These are phyloP conservation scores for Candida arabinofermentans DNA, from an alignment of 805 yeast species.

Conservation along the genomic window DNA sequence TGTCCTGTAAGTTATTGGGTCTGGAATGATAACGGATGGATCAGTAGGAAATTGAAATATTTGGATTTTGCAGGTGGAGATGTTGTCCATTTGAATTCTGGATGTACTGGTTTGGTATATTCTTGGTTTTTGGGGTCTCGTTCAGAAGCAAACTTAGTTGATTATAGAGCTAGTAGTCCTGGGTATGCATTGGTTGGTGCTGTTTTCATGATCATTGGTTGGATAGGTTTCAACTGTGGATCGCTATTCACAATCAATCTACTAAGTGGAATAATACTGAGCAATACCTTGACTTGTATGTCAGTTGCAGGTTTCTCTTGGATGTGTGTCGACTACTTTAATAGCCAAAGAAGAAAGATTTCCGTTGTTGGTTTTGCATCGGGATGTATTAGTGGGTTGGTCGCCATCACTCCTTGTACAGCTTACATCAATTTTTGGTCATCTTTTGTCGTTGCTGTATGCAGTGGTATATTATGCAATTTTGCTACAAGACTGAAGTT, in stretches of 20 bases:
- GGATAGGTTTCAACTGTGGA: conserved; percentile 91
- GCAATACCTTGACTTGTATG: conserved; percentile 80
- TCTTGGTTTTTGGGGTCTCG: conserved; percentile 72
- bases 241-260: conserved; percentile 73
- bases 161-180: conserved; percentile 84
- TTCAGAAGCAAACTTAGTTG: conserved; percentile 56
- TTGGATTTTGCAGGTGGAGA: conserved; percentile 95
- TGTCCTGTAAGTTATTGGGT: conserved; percentile 89
- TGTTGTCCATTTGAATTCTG: conserved; percentile 83
- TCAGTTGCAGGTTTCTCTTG: conserved; percentile 80
- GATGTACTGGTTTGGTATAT: conserved; percentile 82
- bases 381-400: conserved; percentile 87
- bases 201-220: conserved; percentile 74
- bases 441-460: conserved; percentile 71
- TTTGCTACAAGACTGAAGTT: conserved; percentile 80
- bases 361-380: conserved; percentile 91
- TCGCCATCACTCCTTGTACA: conserved; percentile 92
- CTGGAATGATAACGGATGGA: conserved; percentile 91
- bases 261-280: conserved; percentile 72
- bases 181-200: conserved; percentile 85
- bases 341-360: conserved; percentile 58
- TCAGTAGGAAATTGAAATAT: conserved; percentile 67
- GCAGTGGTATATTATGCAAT: conserved; percentile 77
- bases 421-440: conserved; percentile 86
- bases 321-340: conserved; percentile 75